Evolutionary conservation across 2,329 filamentous ascomycete species (phyloP).

Genomic region (Alternaria consortialis): DNA sequence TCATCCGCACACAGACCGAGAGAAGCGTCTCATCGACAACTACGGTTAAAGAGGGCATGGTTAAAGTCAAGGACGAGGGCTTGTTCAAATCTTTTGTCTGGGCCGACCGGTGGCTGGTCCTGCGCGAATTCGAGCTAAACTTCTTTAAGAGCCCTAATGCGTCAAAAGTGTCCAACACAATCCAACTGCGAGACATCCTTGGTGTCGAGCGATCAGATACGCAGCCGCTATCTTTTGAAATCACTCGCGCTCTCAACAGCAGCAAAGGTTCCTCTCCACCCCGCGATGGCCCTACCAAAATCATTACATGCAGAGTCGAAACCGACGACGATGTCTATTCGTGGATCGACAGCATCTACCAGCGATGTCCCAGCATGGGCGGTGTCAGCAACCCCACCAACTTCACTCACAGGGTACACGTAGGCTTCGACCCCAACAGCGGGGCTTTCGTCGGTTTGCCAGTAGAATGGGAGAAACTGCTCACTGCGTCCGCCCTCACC

Average conservation of each 20-base stretch:
- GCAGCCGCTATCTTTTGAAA: constrained; percentile 91
- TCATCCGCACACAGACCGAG: constrained; percentile 54
- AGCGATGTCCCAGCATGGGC: constrained; percentile 95
- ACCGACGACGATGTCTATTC: constrained; percentile 96
- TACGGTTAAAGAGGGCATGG: constrained; percentile 72
- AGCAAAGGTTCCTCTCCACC: constrained; percentile 69
- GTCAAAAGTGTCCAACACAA: constrained; percentile 81
- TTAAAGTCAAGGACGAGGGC: constrained; percentile 89
- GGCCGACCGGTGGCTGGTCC: constrained; percentile 91
- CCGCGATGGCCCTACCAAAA: constrained; percentile 81
- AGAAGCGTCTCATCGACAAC: constrained; percentile 46
- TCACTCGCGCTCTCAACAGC: constrained; percentile 75
- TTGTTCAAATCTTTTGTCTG: constrained; percentile 81
- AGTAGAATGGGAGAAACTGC: constrained; percentile 94
- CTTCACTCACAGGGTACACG: constrained; percentile 95
- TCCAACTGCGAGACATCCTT: constrained; percentile 85
- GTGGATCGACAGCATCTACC: constrained; percentile 98
- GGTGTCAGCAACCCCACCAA: constrained; percentile 98
- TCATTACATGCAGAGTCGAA: constrained; percentile 91
- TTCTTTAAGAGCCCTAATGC: constrained; percentile 92
- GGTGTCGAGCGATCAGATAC: constrained; percentile 91
- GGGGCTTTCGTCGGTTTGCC: constrained; percentile 95
- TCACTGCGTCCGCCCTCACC: constrained; percentile 95
- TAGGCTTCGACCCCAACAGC: constrained; percentile 94
- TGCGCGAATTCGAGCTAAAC: constrained; percentile 91